Percentiles rank a stretch among this genome's conserved stretches.
These are phyloP conservation scores for Volvariella volvacea DNA, from an alignment of 1,284 basidiomycete genomes.

Conservation along the genomic window DNA sequence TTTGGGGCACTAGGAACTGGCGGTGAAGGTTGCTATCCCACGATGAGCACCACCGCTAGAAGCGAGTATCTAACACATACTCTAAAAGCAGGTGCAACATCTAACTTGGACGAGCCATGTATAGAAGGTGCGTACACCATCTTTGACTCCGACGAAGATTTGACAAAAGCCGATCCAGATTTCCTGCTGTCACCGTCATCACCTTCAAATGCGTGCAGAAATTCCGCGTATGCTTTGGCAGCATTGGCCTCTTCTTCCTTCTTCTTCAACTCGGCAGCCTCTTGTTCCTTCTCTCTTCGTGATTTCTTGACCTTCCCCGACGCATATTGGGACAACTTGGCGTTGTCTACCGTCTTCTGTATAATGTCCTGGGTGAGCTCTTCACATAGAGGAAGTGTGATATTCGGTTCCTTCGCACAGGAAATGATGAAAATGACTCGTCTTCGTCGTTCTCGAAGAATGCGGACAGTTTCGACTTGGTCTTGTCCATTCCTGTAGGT, in stretches of 20 bases:
- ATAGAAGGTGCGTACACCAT: conserved; percentile 37
- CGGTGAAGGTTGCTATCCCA: conserved; percentile 42
- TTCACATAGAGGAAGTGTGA: conserved; percentile 28
- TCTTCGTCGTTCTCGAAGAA: conserved; percentile 81
- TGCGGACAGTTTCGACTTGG: conserved; percentile 66
- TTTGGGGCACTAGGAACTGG: conserved; percentile 38
- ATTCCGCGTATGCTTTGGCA: conserved; percentile 78
- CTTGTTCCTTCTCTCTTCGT: conserved; percentile 79
- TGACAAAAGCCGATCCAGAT: conserved; percentile 66
- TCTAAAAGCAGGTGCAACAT: conserved; percentile 10
- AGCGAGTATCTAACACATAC: background rate
- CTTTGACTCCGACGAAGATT: conserved; percentile 53
- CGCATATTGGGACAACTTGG: conserved; percentile 70
- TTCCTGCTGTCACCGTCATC: conserved; percentile 50
- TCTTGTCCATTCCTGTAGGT: conserved; percentile 60
- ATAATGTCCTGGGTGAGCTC: conserved; percentile 21
- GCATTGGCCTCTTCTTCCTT: conserved; percentile 78
- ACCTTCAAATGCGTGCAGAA: conserved; percentile 80
- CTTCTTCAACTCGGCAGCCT: conserved; percentile 83
- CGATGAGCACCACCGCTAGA: conserved; percentile 18
- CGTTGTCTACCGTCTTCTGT: conserved; percentile 74
- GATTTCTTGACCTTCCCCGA: conserved; percentile 74
- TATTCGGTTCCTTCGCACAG: conserved; percentile 76
- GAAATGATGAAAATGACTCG: conserved; percentile 56
- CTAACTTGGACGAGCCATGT: background rate